Evolutionary conservation across 176 grass and related monocot genomes (phyloP).

Genomic region (Carex pumila): DNA sequence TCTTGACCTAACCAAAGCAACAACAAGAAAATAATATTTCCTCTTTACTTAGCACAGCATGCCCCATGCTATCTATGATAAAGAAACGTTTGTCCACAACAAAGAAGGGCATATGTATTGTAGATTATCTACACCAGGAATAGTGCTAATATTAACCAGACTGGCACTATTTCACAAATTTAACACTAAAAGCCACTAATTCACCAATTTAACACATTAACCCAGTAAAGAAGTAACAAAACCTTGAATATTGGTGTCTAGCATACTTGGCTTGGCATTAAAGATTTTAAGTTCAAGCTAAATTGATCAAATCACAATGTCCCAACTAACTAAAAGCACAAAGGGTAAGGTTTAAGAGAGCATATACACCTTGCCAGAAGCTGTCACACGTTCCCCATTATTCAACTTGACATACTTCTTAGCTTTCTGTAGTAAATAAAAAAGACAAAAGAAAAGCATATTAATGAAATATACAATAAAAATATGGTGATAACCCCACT

Average conservation of each 20-base stretch:
- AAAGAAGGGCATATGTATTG: background rate
- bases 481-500: background rate
- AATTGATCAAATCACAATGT: background rate
- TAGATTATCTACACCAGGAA: background rate
- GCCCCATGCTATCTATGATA: background rate
- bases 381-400: conserved; percentile 76
- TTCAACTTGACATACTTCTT: conserved; percentile 92
- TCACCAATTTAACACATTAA: background rate
- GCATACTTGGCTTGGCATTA: background rate
- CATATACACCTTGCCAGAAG: conserved; percentile 70
- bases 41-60: background rate
- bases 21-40: conserved; percentile 1
- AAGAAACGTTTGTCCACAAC: background rate
- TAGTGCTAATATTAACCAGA: background rate
- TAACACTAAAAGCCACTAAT: background rate
- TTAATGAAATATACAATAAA: conserved; percentile 19
- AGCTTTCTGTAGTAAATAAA: conserved; percentile 37
- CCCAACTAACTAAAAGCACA: background rate
- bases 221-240: background rate
- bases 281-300: background rate
- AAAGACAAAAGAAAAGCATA: conserved; percentile 14
- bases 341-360: background rate
- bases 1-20: conserved; percentile 54
- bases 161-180: background rate
- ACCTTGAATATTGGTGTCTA: background rate